Conservation (phyloP, 352 stramenopile species). For the Pythium dissotocum region DNA sequence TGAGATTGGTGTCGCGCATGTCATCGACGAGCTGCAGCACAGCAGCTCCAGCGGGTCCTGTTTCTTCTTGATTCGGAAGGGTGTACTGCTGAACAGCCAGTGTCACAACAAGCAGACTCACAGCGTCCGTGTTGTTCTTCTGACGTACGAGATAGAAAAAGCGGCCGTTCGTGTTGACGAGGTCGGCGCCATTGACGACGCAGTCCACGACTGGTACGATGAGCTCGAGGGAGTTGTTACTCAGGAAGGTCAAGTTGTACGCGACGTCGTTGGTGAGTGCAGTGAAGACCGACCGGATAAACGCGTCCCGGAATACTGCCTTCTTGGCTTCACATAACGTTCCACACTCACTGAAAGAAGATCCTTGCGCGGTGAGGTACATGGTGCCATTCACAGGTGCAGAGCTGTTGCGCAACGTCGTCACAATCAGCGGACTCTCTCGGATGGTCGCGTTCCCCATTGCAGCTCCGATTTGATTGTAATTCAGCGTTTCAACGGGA, state of each 20-base stretch:
- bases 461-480: background rate
- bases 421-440: constrained; percentile 18
- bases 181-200: constrained; percentile 25
- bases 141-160: constrained; percentile 25
- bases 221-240: constrained; percentile 31
- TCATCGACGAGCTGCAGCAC: constrained; percentile 27
- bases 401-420: constrained; percentile 20
- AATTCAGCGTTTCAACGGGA: background rate
- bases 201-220: constrained; percentile 49
- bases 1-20: constrained; percentile 7
- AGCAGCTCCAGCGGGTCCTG: constrained; percentile 14
- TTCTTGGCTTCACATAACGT: background rate
- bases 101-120: constrained; percentile 23
- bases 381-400: constrained; percentile 16
- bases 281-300: constrained; percentile 30
- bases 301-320: constrained; percentile 29
- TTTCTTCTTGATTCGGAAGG: constrained; percentile 9
- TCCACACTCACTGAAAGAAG: constrained; percentile 9
- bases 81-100: constrained; percentile 28
- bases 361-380: constrained; percentile 8
- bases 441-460: constrained; percentile 18
- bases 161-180: constrained; percentile 5
- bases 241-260: constrained; percentile 40
- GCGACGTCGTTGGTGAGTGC: constrained; percentile 25
- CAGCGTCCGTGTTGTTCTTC: constrained; percentile 17